Percentiles rank a stretch among this genome's conserved stretches.
Evolutionary conservation across 768 basidiomycete species (phyloP).

Genomic region (Tulasnella sp.): DNA sequence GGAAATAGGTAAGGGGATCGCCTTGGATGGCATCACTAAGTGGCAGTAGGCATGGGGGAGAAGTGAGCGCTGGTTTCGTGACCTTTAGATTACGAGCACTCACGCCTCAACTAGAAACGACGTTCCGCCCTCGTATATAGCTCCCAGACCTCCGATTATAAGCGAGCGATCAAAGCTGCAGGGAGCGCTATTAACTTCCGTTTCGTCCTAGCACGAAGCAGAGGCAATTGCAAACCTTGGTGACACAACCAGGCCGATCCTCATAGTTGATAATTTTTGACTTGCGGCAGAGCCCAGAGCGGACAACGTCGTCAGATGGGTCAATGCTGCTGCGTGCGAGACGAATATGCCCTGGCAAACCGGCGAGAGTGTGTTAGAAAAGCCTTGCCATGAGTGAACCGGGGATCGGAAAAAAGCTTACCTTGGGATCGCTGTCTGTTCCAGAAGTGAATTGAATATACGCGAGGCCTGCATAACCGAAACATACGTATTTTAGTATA

Average conservation of each 20-base stretch:
- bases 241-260: background rate
- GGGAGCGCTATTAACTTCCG: background rate
- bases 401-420: background rate
- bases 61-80: background rate
- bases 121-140: background rate
- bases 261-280: background rate
- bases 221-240: background rate
- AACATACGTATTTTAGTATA: background rate
- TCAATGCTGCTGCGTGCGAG: background rate
- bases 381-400: background rate
- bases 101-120: background rate
- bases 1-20: background rate
- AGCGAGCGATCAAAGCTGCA: background rate
- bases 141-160: background rate
- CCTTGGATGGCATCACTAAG: background rate
- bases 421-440: constrained; percentile 8
- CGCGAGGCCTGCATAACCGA: background rate
- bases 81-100: background rate
- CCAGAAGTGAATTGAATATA: constrained; percentile 19
- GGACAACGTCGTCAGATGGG: background rate
- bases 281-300: background rate
- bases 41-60: too few relatives aligned
- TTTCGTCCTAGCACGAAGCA: background rate
- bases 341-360: constrained; percentile 12
- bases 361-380: background rate